These are phyloP conservation scores for Marasmius oreades DNA, from an alignment of 1,284 basidiomycete genomes.

Conservation along the genomic window DNA sequence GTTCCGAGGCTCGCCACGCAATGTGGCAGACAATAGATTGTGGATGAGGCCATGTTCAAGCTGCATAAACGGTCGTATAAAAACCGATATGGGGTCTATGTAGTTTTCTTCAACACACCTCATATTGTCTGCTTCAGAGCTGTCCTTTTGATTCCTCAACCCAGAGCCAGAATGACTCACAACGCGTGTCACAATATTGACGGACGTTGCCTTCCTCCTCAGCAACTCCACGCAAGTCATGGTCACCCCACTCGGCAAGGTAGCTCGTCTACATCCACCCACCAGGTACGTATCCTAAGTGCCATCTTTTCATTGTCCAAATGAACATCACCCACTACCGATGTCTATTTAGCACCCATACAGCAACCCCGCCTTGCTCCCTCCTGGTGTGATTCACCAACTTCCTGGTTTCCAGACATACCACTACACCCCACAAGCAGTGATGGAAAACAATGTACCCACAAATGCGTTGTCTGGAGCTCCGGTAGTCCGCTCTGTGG, in stretches of 20 bases:
- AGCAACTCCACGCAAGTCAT: not conserved
- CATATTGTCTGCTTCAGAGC: not conserved
- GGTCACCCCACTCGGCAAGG: not conserved
- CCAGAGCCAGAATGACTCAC: not conserved
- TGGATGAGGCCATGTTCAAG: not conserved
- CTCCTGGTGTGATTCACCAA: not conserved
- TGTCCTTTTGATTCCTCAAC: not conserved
- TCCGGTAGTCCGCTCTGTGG: not conserved
- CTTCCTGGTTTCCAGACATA: not conserved
- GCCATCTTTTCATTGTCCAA: not conserved
- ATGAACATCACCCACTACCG: not conserved
- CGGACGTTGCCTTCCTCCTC: not conserved
- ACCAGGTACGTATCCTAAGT: not conserved
- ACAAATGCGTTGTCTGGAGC: not conserved
- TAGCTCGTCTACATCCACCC: not conserved
- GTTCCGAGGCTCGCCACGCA: not conserved
- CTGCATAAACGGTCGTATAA: not conserved
- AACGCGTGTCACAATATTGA: not conserved
- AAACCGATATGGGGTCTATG: not conserved
- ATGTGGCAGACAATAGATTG: not conserved
- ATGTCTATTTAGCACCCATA: not conserved
- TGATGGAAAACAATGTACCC: not conserved
- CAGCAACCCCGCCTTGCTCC: not conserved
- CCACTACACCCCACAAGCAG: not conserved
- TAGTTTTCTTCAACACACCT: not conserved